phyloP scores from a whole-genome alignment of 1,139 yeast genomes.

The Saccharomyces hybrid region DNA sequence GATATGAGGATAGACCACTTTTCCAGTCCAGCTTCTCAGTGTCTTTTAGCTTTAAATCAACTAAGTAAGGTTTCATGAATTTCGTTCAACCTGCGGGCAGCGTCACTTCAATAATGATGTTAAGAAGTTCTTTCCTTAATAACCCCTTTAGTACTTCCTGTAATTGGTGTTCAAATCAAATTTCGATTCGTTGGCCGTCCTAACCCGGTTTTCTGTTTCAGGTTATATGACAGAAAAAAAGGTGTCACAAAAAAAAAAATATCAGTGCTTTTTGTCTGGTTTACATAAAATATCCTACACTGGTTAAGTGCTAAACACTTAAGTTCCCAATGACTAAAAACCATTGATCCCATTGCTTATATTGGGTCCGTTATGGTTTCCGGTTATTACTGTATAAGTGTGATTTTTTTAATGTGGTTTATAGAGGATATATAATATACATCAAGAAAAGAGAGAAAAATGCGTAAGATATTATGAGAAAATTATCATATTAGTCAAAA shows the following conservation, averaged over 20 bases:
- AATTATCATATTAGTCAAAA: not conserved
- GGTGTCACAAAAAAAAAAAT: not conserved
- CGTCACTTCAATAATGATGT: not conserved
- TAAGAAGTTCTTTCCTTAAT: not conserved
- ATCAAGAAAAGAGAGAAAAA: not conserved
- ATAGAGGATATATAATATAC: not conserved
- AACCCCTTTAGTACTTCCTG: not conserved
- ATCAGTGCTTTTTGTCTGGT: not conserved
- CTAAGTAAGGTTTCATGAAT: constrained; percentile 23
- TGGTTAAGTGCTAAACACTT: not conserved
- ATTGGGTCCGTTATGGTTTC: too few relatives aligned
- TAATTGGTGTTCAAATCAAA: not conserved
- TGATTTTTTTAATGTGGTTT: not conserved
- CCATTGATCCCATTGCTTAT: too few relatives aligned
- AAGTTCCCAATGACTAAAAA: not conserved
- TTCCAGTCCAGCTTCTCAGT: constrained; percentile 29
- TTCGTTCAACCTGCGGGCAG: constrained; percentile 4
- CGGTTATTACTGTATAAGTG: not conserved
- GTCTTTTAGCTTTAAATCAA: constrained; percentile 25
- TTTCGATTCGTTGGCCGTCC: not conserved
- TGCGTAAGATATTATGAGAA: not conserved
- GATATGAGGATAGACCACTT: constrained; percentile 24
- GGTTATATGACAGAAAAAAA: not conserved
- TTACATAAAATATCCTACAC: not conserved
- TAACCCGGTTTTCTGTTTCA: not conserved